Conservation (phyloP, 192 early-diverging fungal species). For the Podila epigama region DNA sequence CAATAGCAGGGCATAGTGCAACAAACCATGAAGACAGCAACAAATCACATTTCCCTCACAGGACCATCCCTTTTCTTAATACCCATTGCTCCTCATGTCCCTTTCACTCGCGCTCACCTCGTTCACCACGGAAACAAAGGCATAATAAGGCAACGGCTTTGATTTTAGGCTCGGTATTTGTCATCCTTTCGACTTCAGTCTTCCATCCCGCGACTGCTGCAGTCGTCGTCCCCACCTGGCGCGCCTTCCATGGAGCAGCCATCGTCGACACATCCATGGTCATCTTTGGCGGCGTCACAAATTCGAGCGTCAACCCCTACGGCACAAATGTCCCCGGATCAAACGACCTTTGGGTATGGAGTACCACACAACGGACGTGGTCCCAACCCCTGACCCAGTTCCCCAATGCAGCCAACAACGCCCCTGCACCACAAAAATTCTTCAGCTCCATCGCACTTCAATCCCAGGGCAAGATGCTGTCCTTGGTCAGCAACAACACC, state of each 20-base stretch:
- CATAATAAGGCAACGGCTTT: no score
- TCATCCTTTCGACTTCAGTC: background rate
- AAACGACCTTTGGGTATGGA: conserved; percentile 57
- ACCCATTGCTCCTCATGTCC: background rate
- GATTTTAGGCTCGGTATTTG: no score
- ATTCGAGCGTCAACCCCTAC: conserved; percentile 31
- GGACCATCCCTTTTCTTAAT: background rate
- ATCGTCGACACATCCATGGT: conserved; percentile 51
- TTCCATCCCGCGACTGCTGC: background rate
- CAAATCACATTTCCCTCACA: background rate
- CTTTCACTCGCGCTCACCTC: no score
- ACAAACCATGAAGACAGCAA: background rate
- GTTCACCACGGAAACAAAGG: no score
- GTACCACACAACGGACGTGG: conserved; percentile 53
- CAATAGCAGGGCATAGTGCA: background rate
- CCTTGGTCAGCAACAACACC: conserved; percentile 54
- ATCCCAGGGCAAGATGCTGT: conserved; percentile 52
- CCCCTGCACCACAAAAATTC: conserved; percentile 49
- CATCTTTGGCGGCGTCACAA: conserved; percentile 55
- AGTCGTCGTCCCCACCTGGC: conserved; percentile 33
- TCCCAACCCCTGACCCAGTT: conserved; percentile 47
- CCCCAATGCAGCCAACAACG: conserved; percentile 1
- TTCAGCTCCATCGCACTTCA: conserved; percentile 42
- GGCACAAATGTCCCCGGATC: conserved; percentile 35
- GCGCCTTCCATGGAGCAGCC: conserved; percentile 43